Conservation (phyloP, 2,329 filamentous ascomycete species). For the Neofusicoccum kwambonambiense region DNA sequence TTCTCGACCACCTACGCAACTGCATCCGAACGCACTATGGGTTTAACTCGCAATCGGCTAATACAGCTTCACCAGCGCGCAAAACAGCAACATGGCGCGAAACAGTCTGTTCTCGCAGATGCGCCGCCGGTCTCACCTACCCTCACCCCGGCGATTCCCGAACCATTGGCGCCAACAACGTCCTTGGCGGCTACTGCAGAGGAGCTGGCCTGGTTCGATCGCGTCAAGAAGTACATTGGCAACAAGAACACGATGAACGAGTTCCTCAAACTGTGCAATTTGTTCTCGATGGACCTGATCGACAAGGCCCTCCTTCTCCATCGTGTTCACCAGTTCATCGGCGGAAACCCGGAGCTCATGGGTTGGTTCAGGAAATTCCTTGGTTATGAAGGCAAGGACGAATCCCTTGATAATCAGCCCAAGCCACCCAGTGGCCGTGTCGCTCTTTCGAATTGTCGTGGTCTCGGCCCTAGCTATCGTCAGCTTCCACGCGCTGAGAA, state of each 20-base stretch:
- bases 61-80: constrained; percentile 55
- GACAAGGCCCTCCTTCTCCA: constrained; percentile 79
- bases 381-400: constrained; percentile 64
- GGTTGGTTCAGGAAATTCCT: constrained; percentile 84
- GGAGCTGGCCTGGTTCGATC: constrained; percentile 91
- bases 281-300: constrained; percentile 91
- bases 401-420: constrained; percentile 69
- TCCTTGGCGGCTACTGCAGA: constrained; percentile 74
- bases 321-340: constrained; percentile 82
- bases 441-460: constrained; percentile 92
- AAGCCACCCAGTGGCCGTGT: constrained; percentile 73
- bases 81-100: constrained; percentile 64
- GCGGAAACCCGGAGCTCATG: constrained; percentile 85
- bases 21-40: too few species aligned
- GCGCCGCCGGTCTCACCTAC: constrained; percentile 73
- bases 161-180: constrained; percentile 76
- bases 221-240: constrained; percentile 91
- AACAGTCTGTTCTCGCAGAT: constrained; percentile 59
- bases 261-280: constrained; percentile 94
- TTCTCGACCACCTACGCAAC: background rate
- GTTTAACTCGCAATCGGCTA: background rate
- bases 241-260: constrained; percentile 93
- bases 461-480: constrained; percentile 93
- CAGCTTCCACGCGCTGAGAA: constrained; percentile 87
- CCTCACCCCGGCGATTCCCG: constrained; percentile 81